These are phyloP conservation scores for Xerocomellus chrysenteron DNA, from an alignment of 768 basidiomycete species.

Conservation along the genomic window DNA sequence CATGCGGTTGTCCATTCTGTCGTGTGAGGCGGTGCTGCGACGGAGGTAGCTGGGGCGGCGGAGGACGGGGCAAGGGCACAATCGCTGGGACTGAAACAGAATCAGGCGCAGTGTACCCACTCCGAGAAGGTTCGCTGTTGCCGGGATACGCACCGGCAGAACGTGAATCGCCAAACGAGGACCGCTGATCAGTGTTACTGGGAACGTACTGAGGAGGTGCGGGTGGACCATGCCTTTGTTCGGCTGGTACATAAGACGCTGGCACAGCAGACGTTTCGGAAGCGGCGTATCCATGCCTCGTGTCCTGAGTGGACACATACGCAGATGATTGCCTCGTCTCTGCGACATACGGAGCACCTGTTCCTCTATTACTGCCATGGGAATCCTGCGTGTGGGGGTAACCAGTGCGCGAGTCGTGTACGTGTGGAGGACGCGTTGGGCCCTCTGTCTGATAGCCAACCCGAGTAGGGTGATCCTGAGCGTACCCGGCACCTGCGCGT, in stretches of 20 bases:
- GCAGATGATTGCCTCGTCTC: slow-evolving; percentile 23
- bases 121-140: slow-evolving; percentile 10
- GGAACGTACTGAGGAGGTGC: slow-evolving; percentile 16
- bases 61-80: slow-evolving; percentile 20
- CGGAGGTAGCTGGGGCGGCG: slow-evolving; percentile 3
- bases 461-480: slow-evolving; percentile 18
- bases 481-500: slow-evolving; percentile 13
- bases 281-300: slow-evolving; percentile 20
- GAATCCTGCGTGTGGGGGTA: slow-evolving; percentile 21
- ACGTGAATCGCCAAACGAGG: slow-evolving; percentile 26
- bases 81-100: slow-evolving; percentile 11
- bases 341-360: slow-evolving; percentile 6
- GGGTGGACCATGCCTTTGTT: slow-evolving; percentile 19
- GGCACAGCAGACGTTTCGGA: slow-evolving; percentile 14
- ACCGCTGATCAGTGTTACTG: slow-evolving; percentile 13
- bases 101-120: slow-evolving; percentile 17
- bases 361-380: slow-evolving; percentile 10
- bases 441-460: slow-evolving; percentile 14
- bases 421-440: slow-evolving; percentile 10
- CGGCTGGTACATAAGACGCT: slow-evolving; percentile 17
- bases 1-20: slow-evolving; percentile 16
- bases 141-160: slow-evolving; percentile 16
- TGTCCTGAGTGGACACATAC: slow-evolving; percentile 19
- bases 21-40: slow-evolving; percentile 23
- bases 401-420: slow-evolving; percentile 20